Conservation (phyloP, 2,329 filamentous ascomycete genomes). For the Aspergillus aculeatinus region DNA sequence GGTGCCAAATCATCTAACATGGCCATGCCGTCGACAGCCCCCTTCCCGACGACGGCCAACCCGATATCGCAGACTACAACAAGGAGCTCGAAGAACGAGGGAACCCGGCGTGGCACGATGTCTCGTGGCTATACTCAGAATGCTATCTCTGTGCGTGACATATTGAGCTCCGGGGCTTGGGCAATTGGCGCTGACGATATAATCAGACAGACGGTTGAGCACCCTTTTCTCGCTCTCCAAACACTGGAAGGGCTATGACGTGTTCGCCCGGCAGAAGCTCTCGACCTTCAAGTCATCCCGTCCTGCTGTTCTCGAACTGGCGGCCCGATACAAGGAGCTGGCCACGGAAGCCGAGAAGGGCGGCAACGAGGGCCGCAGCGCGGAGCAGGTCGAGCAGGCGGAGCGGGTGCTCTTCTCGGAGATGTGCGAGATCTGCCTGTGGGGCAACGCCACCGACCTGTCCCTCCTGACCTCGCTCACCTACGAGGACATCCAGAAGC, state of each 20-base stretch:
- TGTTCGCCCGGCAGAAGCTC: constrained; percentile 87
- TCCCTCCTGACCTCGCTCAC: constrained; percentile 85
- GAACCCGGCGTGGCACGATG: constrained; percentile 75
- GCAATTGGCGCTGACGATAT: constrained; percentile 21
- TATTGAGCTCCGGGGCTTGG: not conserved
- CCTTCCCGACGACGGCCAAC: constrained; percentile 70
- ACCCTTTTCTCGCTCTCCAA: constrained; percentile 73
- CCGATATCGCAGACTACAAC: constrained; percentile 81
- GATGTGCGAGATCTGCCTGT: constrained; percentile 94
- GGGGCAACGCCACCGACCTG: constrained; percentile 95
- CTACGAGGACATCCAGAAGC: constrained; percentile 94
- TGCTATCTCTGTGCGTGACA: constrained; percentile 72
- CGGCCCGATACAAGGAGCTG: constrained; percentile 73
- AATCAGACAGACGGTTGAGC: constrained; percentile 66
- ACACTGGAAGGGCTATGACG: constrained; percentile 87
- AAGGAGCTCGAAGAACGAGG: constrained; percentile 74
- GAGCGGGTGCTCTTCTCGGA: constrained; percentile 81
- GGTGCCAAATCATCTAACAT: not conserved
- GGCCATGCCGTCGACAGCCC: constrained; percentile 52
- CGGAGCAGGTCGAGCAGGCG: constrained; percentile 60
- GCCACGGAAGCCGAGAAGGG: constrained; percentile 64
- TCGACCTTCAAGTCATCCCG: constrained; percentile 89
- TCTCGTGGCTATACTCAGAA: constrained; percentile 86
- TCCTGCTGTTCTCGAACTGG: constrained; percentile 78
- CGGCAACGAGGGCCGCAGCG: constrained; percentile 38